A percentile compares a stretch with the other conserved stretches of the same genome.
These are phyloP conservation scores for Apiospora koreana DNA, from an alignment of 2,329 filamentous ascomycete species.

Conservation along the genomic window DNA sequence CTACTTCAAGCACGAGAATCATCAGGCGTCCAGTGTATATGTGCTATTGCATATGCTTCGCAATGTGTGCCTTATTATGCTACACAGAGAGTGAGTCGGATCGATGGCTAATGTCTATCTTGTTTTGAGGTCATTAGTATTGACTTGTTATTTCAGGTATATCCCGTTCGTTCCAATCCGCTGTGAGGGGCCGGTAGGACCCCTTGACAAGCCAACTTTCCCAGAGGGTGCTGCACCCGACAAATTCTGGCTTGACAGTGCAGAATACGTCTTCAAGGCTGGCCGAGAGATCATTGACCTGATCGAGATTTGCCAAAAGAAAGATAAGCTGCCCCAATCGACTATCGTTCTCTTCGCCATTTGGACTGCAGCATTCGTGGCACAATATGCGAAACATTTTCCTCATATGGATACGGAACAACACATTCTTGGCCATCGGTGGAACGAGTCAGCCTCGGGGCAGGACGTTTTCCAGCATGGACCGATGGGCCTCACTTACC, in stretches of 20 bases:
- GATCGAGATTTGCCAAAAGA: constrained; percentile 60
- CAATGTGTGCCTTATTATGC: constrained; percentile 65
- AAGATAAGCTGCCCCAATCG: constrained; percentile 65
- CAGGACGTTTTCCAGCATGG: constrained; percentile 37
- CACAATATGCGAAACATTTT: constrained; percentile 67
- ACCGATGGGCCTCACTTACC: constrained; percentile 48
- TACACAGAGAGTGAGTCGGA: constrained; percentile 59
- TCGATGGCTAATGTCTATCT: neutral
- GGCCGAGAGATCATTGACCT: constrained; percentile 66
- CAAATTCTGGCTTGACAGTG: constrained; percentile 64
- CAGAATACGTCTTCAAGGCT: constrained; percentile 62
- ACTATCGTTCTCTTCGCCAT: constrained; percentile 67
- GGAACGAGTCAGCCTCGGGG: constrained; percentile 27
- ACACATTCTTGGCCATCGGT: constrained; percentile 49
- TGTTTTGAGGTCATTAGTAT: neutral
- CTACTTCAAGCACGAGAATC: constrained; percentile 65
- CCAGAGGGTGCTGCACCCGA: constrained; percentile 47
- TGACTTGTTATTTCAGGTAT: constrained; percentile 28
- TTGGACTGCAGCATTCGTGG: constrained; percentile 66
- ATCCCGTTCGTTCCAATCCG: constrained; percentile 65
- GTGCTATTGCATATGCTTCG: constrained; percentile 68
- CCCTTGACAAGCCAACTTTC: constrained; percentile 60
- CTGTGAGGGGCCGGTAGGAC: constrained; percentile 50
- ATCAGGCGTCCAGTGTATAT: constrained; percentile 64
- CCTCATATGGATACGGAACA: constrained; percentile 65